These are phyloP conservation scores for Boletellus emodensis DNA, from an alignment of 768 basidiomycete species.

Conservation along the genomic window DNA sequence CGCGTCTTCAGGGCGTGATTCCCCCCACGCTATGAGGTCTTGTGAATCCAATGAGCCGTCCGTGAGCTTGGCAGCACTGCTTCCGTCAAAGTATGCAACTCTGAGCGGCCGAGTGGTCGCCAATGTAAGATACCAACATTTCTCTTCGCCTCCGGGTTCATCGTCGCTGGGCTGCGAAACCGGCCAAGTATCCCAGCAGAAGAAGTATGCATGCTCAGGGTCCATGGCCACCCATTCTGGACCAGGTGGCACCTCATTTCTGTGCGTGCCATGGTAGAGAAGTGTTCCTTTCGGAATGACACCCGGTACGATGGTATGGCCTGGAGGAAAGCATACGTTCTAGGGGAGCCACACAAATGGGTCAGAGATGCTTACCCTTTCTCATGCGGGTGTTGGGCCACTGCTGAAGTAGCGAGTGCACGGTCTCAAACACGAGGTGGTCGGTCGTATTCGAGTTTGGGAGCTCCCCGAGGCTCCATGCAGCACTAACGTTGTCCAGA, in stretches of 20 bases:
- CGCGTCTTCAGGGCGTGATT: too few relatives aligned
- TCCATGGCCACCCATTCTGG: conserved; percentile 35
- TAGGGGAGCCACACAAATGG: too few relatives aligned
- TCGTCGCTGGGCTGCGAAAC: too few relatives aligned
- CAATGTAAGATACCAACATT: too few relatives aligned
- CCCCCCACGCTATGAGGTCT: too few relatives aligned
- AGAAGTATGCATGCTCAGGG: conserved; percentile 37
- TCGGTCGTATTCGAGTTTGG: conserved; percentile 30
- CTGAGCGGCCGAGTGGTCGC: too few relatives aligned
- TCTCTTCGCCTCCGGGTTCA: too few relatives aligned
- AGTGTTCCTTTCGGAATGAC: conserved; percentile 33
- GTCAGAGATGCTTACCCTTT: conserved; percentile 31
- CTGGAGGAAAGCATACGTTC: background rate
- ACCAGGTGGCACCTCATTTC: conserved; percentile 24
- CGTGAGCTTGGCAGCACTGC: too few relatives aligned
- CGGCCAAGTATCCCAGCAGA: too few relatives aligned
- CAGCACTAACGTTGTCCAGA: background rate
- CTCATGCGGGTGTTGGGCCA: conserved; percentile 47
- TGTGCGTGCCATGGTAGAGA: conserved; percentile 31
- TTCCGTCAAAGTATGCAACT: too few relatives aligned
- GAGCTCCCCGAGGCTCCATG: conserved; percentile 19
- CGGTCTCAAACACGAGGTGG: conserved; percentile 23
- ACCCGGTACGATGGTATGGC: conserved; percentile 30
- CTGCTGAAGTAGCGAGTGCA: conserved; percentile 34
- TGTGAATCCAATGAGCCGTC: too few relatives aligned